Evolutionary conservation across 345 rosid genomes (phyloP).

Genomic region (Diplotaxis tenuifolia): DNA sequence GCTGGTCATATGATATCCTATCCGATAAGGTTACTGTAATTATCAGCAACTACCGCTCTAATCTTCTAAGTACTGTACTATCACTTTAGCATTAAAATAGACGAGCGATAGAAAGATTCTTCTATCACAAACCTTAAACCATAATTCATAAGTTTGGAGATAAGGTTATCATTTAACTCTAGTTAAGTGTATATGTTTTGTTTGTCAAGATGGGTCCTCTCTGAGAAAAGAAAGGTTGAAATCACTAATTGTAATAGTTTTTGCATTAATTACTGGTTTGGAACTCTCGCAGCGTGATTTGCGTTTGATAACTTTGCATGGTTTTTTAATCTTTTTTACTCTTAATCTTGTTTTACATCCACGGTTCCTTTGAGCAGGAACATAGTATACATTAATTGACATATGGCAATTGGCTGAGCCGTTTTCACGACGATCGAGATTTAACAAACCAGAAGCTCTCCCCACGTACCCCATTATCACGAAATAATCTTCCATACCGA

Average conservation of each 20-base stretch:
- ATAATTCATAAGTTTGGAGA: slow-evolving; percentile 6
- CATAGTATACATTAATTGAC: not conserved
- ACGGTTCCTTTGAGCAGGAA: not conserved
- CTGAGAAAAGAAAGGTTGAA: not conserved
- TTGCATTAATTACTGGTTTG: slow-evolving; percentile 1
- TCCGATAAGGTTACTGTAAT: slow-evolving; percentile 21
- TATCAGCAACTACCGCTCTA: slow-evolving; percentile 14
- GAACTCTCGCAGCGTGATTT: slow-evolving; percentile 5
- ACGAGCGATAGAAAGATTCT: not conserved
- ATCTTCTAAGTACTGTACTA: not conserved
- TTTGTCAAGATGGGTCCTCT: slow-evolving; percentile 6
- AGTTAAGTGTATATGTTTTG: slow-evolving; percentile 13
- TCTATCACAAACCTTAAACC: not conserved
- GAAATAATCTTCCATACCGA: not conserved
- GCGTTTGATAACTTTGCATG: slow-evolving; percentile 1
- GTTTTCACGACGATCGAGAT: not conserved
- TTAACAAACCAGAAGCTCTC: not conserved
- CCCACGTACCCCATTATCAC: not conserved
- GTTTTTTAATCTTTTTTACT: not conserved
- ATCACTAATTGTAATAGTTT: not conserved
- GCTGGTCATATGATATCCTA: slow-evolving; percentile 11
- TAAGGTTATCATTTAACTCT: slow-evolving; percentile 2
- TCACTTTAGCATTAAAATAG: not conserved
- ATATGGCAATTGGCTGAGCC: not conserved
- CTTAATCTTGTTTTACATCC: not conserved